Evolutionary conservation across 2,329 filamentous ascomycete genomes (phyloP).

Genomic region (Hypoxylon sp.): DNA sequence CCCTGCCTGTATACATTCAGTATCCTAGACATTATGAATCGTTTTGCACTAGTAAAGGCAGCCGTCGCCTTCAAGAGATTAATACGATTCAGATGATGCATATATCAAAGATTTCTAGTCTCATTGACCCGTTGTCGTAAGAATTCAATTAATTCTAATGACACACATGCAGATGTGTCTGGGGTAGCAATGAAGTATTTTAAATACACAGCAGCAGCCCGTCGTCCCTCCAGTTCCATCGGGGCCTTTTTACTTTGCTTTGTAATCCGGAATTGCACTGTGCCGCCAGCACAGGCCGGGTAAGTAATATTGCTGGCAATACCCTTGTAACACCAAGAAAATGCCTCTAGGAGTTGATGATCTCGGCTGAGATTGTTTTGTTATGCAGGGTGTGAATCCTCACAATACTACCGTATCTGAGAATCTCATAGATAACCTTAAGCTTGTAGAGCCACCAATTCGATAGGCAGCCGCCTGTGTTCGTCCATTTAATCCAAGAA

Average conservation of each 20-base stretch:
- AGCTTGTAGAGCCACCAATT: not conserved
- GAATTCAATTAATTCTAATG: not conserved
- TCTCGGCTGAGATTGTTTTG: conserved; percentile 39
- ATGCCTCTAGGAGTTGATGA: conserved; percentile 39
- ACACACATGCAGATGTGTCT: not conserved
- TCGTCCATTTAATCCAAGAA: conserved; percentile 23
- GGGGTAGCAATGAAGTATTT: not conserved
- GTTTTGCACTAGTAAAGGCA: not conserved
- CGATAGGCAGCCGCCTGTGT: not conserved
- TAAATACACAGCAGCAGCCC: not conserved
- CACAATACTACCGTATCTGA: conserved; percentile 24
- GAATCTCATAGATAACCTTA: conserved; percentile 13
- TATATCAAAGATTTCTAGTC: not conserved
- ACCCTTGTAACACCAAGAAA: conserved; percentile 35
- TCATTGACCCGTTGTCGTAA: not conserved
- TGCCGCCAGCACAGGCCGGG: conserved; percentile 30
- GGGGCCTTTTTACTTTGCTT: conserved; percentile 19
- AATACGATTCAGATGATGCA: not conserved
- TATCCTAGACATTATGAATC: not conserved
- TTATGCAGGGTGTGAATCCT: conserved; percentile 40
- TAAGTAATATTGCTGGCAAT: conserved; percentile 23
- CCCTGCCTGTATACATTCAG: not conserved
- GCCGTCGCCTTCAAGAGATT: not conserved
- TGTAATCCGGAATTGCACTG: conserved; percentile 32
- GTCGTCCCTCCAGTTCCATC: not conserved